phyloP scores from a whole-genome alignment of 2,329 filamentous ascomycete species.

The Xylariales sp. region DNA sequence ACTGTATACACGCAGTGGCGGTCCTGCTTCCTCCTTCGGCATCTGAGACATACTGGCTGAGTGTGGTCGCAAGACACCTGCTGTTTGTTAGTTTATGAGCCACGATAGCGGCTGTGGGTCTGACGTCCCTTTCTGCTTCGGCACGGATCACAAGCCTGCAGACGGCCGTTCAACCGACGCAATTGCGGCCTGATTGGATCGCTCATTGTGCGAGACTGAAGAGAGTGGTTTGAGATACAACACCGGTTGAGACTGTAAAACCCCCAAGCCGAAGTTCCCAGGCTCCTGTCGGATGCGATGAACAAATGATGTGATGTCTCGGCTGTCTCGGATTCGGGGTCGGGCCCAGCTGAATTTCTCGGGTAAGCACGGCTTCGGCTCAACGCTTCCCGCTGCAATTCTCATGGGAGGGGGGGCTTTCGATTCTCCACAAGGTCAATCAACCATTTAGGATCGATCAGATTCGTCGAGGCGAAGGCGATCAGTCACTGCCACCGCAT shows the following conservation, averaged over 20 bases:
- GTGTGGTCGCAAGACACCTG: slow-evolving; percentile 38
- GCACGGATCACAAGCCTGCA: slow-evolving; percentile 12
- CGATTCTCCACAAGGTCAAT: no score
- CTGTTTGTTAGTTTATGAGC: not conserved
- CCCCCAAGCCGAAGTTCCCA: no score
- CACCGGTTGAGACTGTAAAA: not conserved
- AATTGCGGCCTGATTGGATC: not conserved
- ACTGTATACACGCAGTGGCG: slow-evolving; percentile 31
- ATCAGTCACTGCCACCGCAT: no score
- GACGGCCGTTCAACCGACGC: slow-evolving; percentile 10
- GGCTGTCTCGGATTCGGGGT: not conserved
- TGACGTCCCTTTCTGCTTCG: slow-evolving; percentile 9
- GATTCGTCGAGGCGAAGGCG: no score
- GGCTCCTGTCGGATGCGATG: no score
- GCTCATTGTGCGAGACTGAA: not conserved
- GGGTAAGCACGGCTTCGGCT: not conserved
- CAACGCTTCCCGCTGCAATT: no score
- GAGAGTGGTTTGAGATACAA: not conserved
- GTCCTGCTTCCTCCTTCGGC: slow-evolving; percentile 26
- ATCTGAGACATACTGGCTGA: slow-evolving; percentile 35
- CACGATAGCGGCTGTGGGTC: not conserved
- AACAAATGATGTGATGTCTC: not conserved
- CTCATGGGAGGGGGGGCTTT: no score
- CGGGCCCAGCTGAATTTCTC: not conserved
- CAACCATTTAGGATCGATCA: no score